Base-by-base conservation (phyloP, 768 basidiomycete species). In the Amanita thiersii region DNA sequence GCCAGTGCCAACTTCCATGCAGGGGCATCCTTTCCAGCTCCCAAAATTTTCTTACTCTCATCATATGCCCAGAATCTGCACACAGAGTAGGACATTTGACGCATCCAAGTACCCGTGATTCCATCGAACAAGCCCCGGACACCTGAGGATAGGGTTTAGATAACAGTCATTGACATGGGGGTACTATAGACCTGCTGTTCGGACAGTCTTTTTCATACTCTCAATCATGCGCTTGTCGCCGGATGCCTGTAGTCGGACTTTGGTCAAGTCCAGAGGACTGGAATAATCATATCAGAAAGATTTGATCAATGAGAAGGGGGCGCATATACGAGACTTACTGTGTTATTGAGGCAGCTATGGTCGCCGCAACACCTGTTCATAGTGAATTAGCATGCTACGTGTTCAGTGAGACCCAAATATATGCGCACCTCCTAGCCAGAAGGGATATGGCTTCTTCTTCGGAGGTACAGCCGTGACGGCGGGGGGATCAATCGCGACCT, bases 11-110 rank as follows among this genome's bases (percentile, higher is more conserved):
- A 70, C 59, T 88, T 78, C 81, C 81, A 92, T 8, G 86, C 78
- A 2, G 88, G 78, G 0, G 81, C 72, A 49, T 84, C 71, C 52
- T 75, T 71, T 24, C 75, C 76, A 7, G 84, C 83, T 15, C 85
- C 85, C 0, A 92, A 52, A 5, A 82, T 49, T 66, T 83, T 88
- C 70, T 91, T 93, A 58, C 82, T 86, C 65, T 87, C 84, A 48
- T 92, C 89, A 58, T 92, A 90, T 11, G 86, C 87, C 78, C 87
- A 91, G 67, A 91, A 93, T n/a, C 89, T 72, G 58, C 86, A 89
- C 58, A 91, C 68, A 31, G 86, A 89, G 63, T 93, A 93, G 24
- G 81, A 86, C 87, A 92, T 89, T 63, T 94, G 90, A 20, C 90
- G 76, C 61, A 94, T 62, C 78, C 87, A 83, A 19, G 90, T 94